phyloP scores from a whole-genome alignment of 2,329 filamentous ascomycete genomes.

The Verticillium tricorpus region DNA sequence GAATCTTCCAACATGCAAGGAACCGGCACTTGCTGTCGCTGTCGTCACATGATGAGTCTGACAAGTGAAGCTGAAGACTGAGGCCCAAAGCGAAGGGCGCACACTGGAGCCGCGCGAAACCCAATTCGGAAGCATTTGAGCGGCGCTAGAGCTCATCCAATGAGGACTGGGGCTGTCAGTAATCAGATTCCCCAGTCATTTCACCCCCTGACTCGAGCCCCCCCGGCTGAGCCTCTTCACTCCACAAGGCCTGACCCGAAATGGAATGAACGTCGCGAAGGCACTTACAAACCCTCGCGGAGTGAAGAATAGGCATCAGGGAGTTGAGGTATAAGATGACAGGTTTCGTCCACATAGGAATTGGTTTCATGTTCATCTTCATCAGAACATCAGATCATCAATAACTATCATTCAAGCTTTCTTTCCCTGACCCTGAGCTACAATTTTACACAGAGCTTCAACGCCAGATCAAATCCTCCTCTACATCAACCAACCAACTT shows the following conservation, averaged over 20 bases:
- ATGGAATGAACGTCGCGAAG: neutral
- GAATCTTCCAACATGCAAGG: neutral
- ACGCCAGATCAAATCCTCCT: neutral
- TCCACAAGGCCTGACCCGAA: neutral
- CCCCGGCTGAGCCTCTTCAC: neutral
- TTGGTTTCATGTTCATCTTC: neutral
- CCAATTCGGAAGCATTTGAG: constrained; percentile 9
- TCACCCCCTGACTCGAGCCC: neutral
- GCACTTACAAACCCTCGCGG: neutral
- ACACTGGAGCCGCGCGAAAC: constrained; percentile 2
- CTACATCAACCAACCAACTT: neutral
- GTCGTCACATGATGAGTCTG: neutral
- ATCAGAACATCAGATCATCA: neutral
- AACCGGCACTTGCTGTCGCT: neutral
- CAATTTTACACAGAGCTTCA: neutral
- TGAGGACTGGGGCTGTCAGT: neutral
- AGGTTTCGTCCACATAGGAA: neutral
- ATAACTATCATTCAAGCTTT: neutral
- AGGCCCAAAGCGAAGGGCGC: neutral
- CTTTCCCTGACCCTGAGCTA: too few species aligned
- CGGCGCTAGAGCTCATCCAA: constrained; percentile 6
- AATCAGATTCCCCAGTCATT: neutral
- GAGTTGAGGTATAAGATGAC: neutral
- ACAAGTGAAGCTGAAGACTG: neutral
- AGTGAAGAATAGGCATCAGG: neutral